Evolutionary conservation across 768 basidiomycete genomes (phyloP), one percentile per base, ranked within the genome.

Genomic region (Tylopilus balloui): DNA sequence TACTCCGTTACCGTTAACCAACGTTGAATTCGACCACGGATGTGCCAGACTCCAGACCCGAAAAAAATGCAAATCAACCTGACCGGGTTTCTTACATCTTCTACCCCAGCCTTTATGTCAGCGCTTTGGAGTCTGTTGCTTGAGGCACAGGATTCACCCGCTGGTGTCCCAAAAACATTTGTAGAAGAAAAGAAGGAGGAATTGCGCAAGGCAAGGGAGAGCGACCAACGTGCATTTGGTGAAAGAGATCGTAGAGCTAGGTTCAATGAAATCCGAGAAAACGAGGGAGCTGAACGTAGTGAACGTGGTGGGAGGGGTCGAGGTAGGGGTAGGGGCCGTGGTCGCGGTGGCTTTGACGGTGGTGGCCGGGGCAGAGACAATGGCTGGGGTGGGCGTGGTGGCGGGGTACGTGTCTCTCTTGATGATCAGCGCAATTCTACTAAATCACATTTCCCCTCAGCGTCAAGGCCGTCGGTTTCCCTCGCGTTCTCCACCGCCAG

Each of bases 51-150:
- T 5, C 90, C 92, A 11, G 95, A 98, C 68, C 91, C 93, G 5
- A 84, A 83, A 67, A 93, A 89, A 71, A 93, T 98, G 85, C 93
- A 97, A 69, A 92, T 98, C 52, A 85, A 86, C 61, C 70, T 99
- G 21, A 89, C 88, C 3, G 95, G 95, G 8, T 99, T 99, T 68
- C 78, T 99, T 50, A 88, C 89, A 4, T 81, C 84, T 55, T 81
- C 90, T 50, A 96, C 96, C 0, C 74, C 88, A 0, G 66, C 74
- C 1, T 99, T 99, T 69, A 96, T 96, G 93, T 66, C 72, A 6
- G 77, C 83, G 1, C 77, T 99, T 0, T 99, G 96, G 96, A 82
- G 76, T 21, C 75, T 98, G 6, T 74, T 99, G n/a, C 73, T 98
- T 4, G 93, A 95, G 57, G 96, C 96, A 3, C 95, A 98, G 67